These are phyloP conservation scores for Gossypium thurberi DNA, from an alignment of 345 rosid species.

Conservation along the genomic window DNA sequence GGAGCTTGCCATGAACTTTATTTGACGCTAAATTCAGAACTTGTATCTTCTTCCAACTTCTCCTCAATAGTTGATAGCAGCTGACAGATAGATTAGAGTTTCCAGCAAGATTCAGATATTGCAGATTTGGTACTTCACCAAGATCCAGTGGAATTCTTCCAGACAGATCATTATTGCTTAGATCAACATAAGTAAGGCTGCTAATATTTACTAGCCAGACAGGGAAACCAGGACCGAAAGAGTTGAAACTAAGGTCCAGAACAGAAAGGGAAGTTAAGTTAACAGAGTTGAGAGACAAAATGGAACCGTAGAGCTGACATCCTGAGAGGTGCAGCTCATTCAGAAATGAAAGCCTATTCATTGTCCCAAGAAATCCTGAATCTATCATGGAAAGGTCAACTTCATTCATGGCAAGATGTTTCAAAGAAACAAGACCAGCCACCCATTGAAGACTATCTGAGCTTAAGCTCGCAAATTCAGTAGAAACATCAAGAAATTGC, in stretches of 20 bases:
- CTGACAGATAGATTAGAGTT: constrained; percentile 33
- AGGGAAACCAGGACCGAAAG: constrained; percentile 31
- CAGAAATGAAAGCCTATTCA: constrained; percentile 22
- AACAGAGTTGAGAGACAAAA: constrained; percentile 14
- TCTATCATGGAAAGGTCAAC: constrained; percentile 22
- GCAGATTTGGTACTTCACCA: constrained; percentile 26
- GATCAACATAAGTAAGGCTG: constrained; percentile 21
- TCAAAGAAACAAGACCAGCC: constrained; percentile 27
- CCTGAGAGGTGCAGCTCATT: constrained; percentile 24
- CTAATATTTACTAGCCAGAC: constrained; percentile 32
- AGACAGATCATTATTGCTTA: constrained; percentile 8
- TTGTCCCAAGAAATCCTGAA: constrained; percentile 9
- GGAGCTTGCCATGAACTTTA: constrained; percentile 33
- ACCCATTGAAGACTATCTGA: constrained; percentile 31
- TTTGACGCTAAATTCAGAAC: constrained; percentile 24
- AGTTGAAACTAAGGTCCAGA: constrained; percentile 25
- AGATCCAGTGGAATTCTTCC: constrained; percentile 40
- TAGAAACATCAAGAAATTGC: constrained; percentile 34
- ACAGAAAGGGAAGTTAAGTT: constrained; percentile 30
- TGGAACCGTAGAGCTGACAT: constrained; percentile 24
- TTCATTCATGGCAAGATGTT: constrained; percentile 19
- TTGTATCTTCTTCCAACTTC: constrained; percentile 35
- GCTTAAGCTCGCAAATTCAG: constrained; percentile 9
- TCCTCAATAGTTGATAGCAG: constrained; percentile 28
- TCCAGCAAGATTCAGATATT: constrained; percentile 24